These are phyloP conservation scores for Drechslerella stenobrocha DNA, from an alignment of 2,329 filamentous ascomycete genomes.

Conservation along the genomic window DNA sequence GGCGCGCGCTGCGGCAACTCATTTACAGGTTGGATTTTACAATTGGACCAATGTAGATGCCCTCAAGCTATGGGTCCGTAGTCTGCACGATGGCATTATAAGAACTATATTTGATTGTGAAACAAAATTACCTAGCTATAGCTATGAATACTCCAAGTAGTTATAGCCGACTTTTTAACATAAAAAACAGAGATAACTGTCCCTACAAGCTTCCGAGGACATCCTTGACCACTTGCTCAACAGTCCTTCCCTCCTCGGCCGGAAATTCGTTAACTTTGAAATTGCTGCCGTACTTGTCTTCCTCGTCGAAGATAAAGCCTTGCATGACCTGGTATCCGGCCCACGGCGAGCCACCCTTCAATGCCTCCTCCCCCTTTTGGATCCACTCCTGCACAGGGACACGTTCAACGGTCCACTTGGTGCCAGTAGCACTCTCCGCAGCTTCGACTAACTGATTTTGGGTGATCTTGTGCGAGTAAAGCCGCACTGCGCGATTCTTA, in stretches of 20 bases:
- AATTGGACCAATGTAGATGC: too few species aligned
- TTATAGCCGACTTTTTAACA: too few species aligned
- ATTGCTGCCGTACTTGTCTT: slow-evolving; percentile 24
- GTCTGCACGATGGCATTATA: too few species aligned
- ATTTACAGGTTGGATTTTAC: too few species aligned
- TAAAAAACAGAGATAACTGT: too few species aligned
- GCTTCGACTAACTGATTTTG: slow-evolving; percentile 57
- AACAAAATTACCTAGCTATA: too few species aligned
- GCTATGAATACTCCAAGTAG: too few species aligned
- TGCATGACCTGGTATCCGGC: slow-evolving; percentile 37
- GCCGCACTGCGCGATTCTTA: slow-evolving; percentile 60
- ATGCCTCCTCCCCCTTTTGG: slow-evolving; percentile 48
- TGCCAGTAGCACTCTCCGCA: slow-evolving; percentile 55
- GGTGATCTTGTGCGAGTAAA: slow-evolving; percentile 58
- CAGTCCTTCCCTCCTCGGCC: slow-evolving; percentile 19
- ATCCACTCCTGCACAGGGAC: slow-evolving; percentile 51
- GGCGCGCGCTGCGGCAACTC: too few species aligned
- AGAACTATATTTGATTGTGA: too few species aligned
- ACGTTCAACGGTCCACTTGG: slow-evolving; percentile 51
- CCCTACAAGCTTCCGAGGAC: too few species aligned
- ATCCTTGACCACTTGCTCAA: slow-evolving; percentile 22
- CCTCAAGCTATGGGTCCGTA: too few species aligned
- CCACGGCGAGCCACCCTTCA: slow-evolving; percentile 25
- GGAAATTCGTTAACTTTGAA: slow-evolving; percentile 23
- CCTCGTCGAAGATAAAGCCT: slow-evolving; percentile 36